These are phyloP conservation scores for Darksidea phi DNA, from an alignment of 495 filamentous ascomycete genomes.

Conservation along the genomic window DNA sequence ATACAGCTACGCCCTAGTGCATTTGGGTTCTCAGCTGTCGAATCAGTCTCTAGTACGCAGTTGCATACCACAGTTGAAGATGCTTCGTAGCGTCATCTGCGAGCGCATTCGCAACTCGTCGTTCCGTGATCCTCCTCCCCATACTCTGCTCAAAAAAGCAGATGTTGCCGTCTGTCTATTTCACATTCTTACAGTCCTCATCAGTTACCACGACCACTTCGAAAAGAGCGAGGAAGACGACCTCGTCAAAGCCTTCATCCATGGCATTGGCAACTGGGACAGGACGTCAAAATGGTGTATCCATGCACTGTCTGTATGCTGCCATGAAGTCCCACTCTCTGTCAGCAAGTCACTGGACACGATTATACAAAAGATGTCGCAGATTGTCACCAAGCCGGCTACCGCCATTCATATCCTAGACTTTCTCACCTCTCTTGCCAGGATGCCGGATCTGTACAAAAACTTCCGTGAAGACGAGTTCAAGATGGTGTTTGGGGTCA, in stretches of 20 bases:
- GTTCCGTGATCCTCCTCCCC: slow-evolving; percentile 39
- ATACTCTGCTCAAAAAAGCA: slow-evolving; percentile 74
- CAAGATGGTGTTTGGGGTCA: slow-evolving; percentile 89
- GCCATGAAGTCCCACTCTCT: slow-evolving; percentile 83
- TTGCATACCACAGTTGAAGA: slow-evolving; percentile 68
- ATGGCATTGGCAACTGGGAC: slow-evolving; percentile 80
- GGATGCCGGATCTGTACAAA: slow-evolving; percentile 77
- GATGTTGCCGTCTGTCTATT: slow-evolving; percentile 88
- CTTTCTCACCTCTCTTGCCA: slow-evolving; percentile 81
- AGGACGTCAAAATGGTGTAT: slow-evolving; percentile 87
- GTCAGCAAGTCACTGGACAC: slow-evolving; percentile 76
- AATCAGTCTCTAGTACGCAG: slow-evolving; percentile 83
- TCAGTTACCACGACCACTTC: slow-evolving; percentile 85
- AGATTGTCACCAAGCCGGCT: slow-evolving; percentile 87
- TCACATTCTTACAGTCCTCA: slow-evolving; percentile 75
- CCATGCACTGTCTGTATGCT: slow-evolving; percentile 89
- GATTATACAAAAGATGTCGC: slow-evolving; percentile 87
- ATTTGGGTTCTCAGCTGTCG: slow-evolving; percentile 82
- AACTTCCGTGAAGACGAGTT: slow-evolving; percentile 87
- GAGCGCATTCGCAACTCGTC: slow-evolving; percentile 81
- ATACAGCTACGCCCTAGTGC: slow-evolving; percentile 84
- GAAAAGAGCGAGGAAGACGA: slow-evolving; percentile 83
- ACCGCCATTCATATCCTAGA: slow-evolving; percentile 93
- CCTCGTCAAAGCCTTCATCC: slow-evolving; percentile 77
- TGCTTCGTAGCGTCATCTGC: slow-evolving; percentile 73